Base-by-base conservation (phyloP, 2,329 filamentous ascomycete genomes). In the Cladobotryum protrusum region DNA sequence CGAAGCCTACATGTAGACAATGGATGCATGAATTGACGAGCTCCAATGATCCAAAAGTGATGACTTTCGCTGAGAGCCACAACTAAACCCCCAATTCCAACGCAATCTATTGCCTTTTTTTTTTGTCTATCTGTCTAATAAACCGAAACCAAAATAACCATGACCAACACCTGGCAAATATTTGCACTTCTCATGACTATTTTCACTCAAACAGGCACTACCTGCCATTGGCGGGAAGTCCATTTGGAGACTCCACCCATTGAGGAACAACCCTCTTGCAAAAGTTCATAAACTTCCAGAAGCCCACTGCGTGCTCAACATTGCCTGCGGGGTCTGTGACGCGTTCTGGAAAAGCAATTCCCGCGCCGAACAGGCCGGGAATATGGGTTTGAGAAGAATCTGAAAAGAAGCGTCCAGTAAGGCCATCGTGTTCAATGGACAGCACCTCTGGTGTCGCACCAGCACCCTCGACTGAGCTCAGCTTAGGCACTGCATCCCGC, bases 201-300 rank as follows among this genome's bases (percentile, higher is more conserved):
- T 29, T 29, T 6, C 20, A 24, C 7, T 4, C 24, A 5, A 9
- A 9, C 24, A 29, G 24, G 11, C 6, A 8, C 24, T 29, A 29
- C 11, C 3, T 8, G 7, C 24, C 24, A 29, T 29, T 29, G 11
- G 24, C 6, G 24, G 24, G 24, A 29, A 29, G 24, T 9, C 6
- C 24, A 29, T 29, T 29, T 4, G 37, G 37, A 41, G n/a, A 41
- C 4, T 41, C 37, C 2, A 17, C 24, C 54, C 54, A 55, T 35
- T 55, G 33, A 13, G 76, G 77, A 17, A 72, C 67, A 4, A 81
- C 78, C 52, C 69, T 72, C 64, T 78, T 77, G 48, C 81, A 63
- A 57, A 77, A 83, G 43, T 74, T 79, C 79, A 84, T 83, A 55
- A 85, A 85, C 64, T 85, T 85, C 60, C 72, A 82, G 59, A 84